Evolutionary conservation across 768 basidiomycete genomes (phyloP).

Genomic region (Tricholoma saponaceum): DNA sequence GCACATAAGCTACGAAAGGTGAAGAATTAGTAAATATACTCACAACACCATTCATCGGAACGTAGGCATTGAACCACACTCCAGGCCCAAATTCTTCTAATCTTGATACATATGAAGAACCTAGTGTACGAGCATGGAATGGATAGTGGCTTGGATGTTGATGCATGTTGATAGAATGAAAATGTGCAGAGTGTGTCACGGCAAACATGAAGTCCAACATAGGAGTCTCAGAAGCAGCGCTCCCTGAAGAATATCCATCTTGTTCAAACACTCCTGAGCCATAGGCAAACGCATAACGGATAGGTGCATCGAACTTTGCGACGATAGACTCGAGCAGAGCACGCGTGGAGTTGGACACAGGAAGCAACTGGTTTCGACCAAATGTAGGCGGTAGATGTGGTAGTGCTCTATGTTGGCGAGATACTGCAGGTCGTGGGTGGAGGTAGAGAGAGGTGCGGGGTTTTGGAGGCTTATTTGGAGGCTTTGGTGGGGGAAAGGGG

Average conservation of each 20-base stretch:
- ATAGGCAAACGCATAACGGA: conserved; percentile 97
- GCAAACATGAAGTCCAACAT: conserved; percentile 98
- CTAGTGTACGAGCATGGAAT: conserved; percentile 77
- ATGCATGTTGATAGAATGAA: conserved; percentile 94
- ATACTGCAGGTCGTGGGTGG: conserved; percentile 40
- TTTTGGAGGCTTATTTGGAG: conserved; percentile 21
- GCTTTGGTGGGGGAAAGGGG: conserved; percentile 32
- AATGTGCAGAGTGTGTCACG: conserved; percentile 88
- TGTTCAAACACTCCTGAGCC: conserved; percentile 96
- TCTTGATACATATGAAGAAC: conserved; percentile 75
- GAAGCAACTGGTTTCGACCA: conserved; percentile 77
- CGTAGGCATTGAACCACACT: conserved; percentile 94
- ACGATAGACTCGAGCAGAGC: conserved; percentile 80
- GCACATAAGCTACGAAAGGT: no score
- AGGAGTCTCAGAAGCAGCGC: conserved; percentile 33
- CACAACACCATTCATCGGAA: conserved; percentile 81
- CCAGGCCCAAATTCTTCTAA: conserved; percentile 78
- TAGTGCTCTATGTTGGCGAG: conserved; percentile 32
- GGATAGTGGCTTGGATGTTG: conserved; percentile 93
- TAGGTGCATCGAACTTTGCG: conserved; percentile 78
- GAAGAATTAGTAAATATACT: conserved; percentile 28
- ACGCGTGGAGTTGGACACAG: conserved; percentile 75
- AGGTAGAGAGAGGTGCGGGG: conserved; percentile 39
- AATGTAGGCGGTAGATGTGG: conserved; percentile 65
- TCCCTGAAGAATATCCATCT: conserved; percentile 55